A percentile compares a stretch with the other conserved stretches of the same genome.
phyloP scores from a whole-genome alignment of 768 basidiomycete species.

The Sporobolomyces phaffii region DNA sequence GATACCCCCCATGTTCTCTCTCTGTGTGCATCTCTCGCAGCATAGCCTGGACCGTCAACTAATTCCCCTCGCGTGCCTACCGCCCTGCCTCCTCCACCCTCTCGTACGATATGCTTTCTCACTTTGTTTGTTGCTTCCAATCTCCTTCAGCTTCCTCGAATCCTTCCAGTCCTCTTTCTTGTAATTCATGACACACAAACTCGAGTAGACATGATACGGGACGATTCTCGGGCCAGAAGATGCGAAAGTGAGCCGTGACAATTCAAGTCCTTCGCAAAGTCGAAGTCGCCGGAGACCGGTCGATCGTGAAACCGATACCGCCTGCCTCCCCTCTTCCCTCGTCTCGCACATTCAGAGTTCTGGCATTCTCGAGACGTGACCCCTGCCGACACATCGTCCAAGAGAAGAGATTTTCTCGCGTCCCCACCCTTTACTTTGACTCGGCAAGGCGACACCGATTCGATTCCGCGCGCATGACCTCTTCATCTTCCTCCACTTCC shows the following conservation, averaged over 20 bases:
- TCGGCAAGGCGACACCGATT: not conserved
- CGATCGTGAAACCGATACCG: too few relatives aligned
- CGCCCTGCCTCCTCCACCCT: not conserved
- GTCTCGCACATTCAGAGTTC: too few relatives aligned
- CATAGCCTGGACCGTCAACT: not conserved
- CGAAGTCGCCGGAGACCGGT: too few relatives aligned
- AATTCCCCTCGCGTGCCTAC: not conserved
- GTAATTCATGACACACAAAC: too few relatives aligned
- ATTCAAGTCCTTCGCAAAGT: too few relatives aligned
- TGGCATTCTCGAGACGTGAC: too few relatives aligned
- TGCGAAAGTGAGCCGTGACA: too few relatives aligned
- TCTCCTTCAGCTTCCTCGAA: not conserved
- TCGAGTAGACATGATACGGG: too few relatives aligned
- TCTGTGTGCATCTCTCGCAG: not conserved
- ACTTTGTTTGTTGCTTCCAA: not conserved
- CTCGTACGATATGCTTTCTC: not conserved
- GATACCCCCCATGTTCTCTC: conserved; percentile 33
- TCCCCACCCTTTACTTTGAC: not conserved
- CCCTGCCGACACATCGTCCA: too few relatives aligned
- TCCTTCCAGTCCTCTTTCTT: not conserved
- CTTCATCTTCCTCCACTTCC: not conserved
- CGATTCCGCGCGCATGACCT: not conserved
- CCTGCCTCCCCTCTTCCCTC: too few relatives aligned
- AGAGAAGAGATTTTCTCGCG: too few relatives aligned
- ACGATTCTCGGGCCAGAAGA: too few relatives aligned